These are phyloP conservation scores for Myxozyma vanderwaltii DNA, from an alignment of 805 yeast species.

Conservation along the genomic window DNA sequence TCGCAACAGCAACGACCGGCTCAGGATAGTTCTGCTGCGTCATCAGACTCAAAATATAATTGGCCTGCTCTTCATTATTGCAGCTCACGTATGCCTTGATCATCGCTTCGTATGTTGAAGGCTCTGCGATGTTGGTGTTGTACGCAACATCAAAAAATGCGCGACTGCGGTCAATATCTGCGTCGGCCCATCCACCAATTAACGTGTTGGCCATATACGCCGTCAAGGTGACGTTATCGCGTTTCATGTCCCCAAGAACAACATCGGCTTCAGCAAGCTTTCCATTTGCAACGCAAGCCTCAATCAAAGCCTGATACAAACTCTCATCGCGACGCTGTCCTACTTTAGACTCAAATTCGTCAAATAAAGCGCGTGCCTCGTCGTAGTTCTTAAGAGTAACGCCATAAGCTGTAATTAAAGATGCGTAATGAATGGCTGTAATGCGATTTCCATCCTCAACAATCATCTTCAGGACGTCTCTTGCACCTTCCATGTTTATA, in stretches of 20 bases:
- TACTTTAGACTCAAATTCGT: conserved; percentile 38
- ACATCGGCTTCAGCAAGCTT: conserved; percentile 37
- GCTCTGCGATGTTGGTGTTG: conserved; percentile 37
- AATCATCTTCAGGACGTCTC: conserved; percentile 42
- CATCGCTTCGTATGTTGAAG: conserved; percentile 44
- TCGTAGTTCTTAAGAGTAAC: conserved; percentile 42
- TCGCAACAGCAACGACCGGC: conserved; percentile 40
- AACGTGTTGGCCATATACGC: conserved; percentile 43
- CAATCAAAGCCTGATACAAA: conserved; percentile 47
- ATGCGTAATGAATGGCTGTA: conserved; percentile 44
- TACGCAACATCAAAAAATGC: conserved; percentile 39
- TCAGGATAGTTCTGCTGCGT: conserved; percentile 37
- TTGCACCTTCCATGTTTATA: conserved; percentile 43
- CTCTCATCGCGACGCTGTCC: conserved; percentile 44
- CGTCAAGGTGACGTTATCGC: conserved; percentile 39
- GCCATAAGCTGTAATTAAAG: conserved; percentile 46
- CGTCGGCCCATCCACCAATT: conserved; percentile 44
- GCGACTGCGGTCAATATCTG: conserved; percentile 36
- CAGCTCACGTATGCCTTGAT: conserved; percentile 40
- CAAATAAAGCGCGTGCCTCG: conserved; percentile 43
- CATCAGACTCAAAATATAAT: conserved; percentile 37
- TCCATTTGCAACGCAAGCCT: conserved; percentile 45
- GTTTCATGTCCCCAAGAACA: conserved; percentile 22
- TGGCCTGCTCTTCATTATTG: conserved; percentile 36
- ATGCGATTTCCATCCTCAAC: conserved; percentile 38